Evolutionary conservation across 106 monocot genomes (phyloP).

Genomic region (Apostasia shenzhenica): DNA sequence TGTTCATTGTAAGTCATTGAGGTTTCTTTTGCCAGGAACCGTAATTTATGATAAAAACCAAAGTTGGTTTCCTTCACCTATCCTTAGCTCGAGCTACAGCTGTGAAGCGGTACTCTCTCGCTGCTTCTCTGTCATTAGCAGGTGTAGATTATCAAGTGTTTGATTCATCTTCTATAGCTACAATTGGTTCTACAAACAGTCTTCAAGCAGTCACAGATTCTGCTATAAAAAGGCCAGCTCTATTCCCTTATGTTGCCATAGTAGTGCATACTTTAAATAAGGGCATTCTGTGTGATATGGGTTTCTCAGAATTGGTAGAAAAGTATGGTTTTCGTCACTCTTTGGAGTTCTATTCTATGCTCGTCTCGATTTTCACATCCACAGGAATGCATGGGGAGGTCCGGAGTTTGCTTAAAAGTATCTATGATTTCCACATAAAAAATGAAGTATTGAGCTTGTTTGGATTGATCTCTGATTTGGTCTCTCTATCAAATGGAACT

Average conservation of each 20-base stretch:
- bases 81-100: too few relatives aligned
- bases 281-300: neutral
- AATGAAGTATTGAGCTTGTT: neutral
- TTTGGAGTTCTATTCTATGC: constrained; percentile 2
- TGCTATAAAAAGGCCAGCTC: neutral
- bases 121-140: too few relatives aligned
- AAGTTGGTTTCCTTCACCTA: too few relatives aligned
- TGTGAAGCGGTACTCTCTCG: too few relatives aligned
- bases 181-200: too few relatives aligned
- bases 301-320: neutral
- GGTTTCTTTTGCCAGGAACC: too few relatives aligned
- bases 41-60: too few relatives aligned
- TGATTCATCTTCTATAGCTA: too few relatives aligned
- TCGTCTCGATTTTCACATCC: neutral
- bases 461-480: neutral
- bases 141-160: too few relatives aligned
- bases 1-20: too few relatives aligned
- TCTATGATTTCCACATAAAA: neutral
- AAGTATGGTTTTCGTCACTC: constrained; percentile 6
- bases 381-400: constrained; percentile 7
- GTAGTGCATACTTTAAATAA: constrained; percentile 2
- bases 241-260: constrained; percentile 9
- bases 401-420: constrained; percentile 2
- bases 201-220: too few relatives aligned
- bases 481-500: neutral